These are phyloP conservation scores for Leccinum pellstonianum DNA, from an alignment of 768 basidiomycete genomes.

Conservation along the genomic window DNA sequence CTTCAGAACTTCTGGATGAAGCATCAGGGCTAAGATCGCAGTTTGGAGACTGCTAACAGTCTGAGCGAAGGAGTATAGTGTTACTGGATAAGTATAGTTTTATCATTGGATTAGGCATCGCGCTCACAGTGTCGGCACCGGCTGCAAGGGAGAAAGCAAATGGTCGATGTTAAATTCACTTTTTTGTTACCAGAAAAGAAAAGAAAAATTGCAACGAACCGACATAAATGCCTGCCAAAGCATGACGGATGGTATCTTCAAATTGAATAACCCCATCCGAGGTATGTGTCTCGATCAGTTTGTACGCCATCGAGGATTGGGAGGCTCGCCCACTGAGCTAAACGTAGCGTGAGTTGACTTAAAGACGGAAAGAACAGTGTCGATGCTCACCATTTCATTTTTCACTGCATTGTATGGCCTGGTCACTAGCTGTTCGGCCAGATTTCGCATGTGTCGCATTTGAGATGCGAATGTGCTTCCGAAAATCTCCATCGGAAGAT, in stretches of 20 bases:
- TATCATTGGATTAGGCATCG: neutral
- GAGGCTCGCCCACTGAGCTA: constrained; percentile 4
- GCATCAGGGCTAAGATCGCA: constrained; percentile 5
- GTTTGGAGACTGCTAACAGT: constrained; percentile 1
- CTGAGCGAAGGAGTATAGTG: neutral
- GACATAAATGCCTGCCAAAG: constrained; percentile 5
- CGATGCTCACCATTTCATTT: constrained; percentile 1
- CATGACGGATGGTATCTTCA: constrained; percentile 6
- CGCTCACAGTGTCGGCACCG: constrained; percentile 6
- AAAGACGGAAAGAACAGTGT: neutral
- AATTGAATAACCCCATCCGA: constrained; percentile 1
- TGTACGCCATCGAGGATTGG: constrained; percentile 8
- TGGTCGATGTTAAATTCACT: neutral
- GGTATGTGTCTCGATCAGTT: neutral
- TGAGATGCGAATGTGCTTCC: constrained; percentile 2
- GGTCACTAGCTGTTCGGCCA: constrained; percentile 1
- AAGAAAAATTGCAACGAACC: neutral
- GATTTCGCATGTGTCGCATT: constrained; percentile 6
- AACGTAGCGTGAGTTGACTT: neutral
- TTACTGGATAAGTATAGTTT: neutral
- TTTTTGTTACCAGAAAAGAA: neutral
- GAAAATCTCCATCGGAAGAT: constrained; percentile 5
- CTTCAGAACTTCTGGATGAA: constrained; percentile 4
- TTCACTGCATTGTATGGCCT: constrained; percentile 2
- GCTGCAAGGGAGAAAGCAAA: neutral